Conservation (phyloP, 2,329 filamentous ascomycete genomes). For the Cordyceps javanica region DNA sequence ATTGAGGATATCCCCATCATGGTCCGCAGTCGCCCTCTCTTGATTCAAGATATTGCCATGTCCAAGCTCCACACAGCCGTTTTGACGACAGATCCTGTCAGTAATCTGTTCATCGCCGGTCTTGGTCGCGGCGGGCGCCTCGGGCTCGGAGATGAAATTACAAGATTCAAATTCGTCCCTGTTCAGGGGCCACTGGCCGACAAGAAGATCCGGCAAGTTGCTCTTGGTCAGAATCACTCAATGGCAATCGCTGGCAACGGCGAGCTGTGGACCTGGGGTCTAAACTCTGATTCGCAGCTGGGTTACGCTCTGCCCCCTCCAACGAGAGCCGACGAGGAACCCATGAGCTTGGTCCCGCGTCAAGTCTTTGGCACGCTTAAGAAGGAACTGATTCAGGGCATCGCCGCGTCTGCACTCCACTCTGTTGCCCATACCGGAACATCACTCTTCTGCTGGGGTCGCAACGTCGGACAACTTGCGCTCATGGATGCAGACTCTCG, state of each 20-base stretch:
- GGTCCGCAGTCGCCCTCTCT: conserved; percentile 63
- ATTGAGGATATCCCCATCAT: conserved; percentile 61
- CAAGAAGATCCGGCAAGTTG: conserved; percentile 69
- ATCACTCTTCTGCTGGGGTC: conserved; percentile 88
- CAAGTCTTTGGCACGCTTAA: conserved; percentile 92
- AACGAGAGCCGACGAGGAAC: conserved; percentile 68
- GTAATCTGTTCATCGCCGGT: conserved; percentile 88
- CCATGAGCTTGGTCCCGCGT: conserved; percentile 72
- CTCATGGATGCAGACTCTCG: conserved; percentile 92
- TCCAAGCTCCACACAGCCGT: conserved; percentile 90
- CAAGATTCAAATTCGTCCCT: conserved; percentile 77
- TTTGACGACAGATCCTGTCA: conserved; percentile 77
- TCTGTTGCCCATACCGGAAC: conserved; percentile 80
- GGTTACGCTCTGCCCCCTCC: conserved; percentile 72
- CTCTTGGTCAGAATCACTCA: conserved; percentile 86
- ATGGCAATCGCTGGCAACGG: conserved; percentile 79
- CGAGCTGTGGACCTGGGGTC: conserved; percentile 94
- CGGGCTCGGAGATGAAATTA: conserved; percentile 83
- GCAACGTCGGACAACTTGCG: conserved; percentile 89
- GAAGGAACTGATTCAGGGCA: conserved; percentile 72
- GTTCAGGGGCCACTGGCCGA: conserved; percentile 71
- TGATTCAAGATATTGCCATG: conserved; percentile 76
- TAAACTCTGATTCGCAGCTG: conserved; percentile 77
- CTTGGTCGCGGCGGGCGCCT: conserved; percentile 86
- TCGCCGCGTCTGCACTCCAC: conserved; percentile 84